Evolutionary conservation across 306 rosid genomes (phyloP).

Genomic region (Echinosophora koreensis): DNA sequence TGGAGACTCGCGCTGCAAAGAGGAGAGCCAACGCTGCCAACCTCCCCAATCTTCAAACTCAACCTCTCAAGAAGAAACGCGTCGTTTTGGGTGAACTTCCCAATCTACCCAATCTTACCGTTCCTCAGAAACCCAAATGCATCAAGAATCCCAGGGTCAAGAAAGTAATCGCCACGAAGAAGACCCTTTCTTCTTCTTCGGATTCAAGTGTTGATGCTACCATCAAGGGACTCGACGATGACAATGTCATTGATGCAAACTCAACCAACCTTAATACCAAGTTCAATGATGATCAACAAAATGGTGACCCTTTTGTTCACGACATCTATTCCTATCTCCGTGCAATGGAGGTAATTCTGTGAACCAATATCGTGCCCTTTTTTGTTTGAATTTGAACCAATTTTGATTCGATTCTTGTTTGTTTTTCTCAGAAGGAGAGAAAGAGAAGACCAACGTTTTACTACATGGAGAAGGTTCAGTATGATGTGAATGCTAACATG

Average conservation of each 20-base stretch:
- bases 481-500: constrained; percentile 62
- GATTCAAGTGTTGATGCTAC: too few relatives aligned
- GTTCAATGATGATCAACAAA: constrained; percentile 56
- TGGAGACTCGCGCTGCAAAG: constrained; percentile 64
- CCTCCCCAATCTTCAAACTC: constrained; percentile 26
- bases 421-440: constrained; percentile 53
- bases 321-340: constrained; percentile 65
- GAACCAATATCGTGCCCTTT: neutral
- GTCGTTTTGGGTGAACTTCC: constrained; percentile 69
- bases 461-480: constrained; percentile 70
- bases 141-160: constrained; percentile 39
- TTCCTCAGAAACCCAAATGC: neutral
- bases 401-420: neutral
- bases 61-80: constrained; percentile 55
- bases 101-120: constrained; percentile 48
- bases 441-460: constrained; percentile 64
- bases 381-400: neutral
- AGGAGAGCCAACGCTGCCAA: constrained; percentile 53
- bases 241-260: neutral
- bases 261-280: neutral
- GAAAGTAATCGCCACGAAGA: constrained; percentile 10
- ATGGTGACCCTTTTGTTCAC: constrained; percentile 52
- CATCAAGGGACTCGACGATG: too few relatives aligned
- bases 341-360: constrained; percentile 62
- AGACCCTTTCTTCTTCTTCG: neutral